Evolutionary conservation across 805 yeast species (phyloP).

Genomic region (Starmerella geochares): DNA sequence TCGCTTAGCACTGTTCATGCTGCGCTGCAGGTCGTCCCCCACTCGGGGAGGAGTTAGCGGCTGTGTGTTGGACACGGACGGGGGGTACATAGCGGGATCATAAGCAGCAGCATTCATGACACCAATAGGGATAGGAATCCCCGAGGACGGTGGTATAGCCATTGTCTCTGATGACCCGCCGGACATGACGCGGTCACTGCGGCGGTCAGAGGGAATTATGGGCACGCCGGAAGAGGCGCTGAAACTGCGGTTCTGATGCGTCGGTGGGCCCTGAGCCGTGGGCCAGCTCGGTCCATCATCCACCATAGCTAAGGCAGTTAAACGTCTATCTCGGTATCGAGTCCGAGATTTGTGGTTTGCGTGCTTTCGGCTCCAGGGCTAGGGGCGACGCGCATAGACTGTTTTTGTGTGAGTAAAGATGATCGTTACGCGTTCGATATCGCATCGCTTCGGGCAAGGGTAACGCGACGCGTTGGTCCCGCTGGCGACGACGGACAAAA

Average conservation of each 20-base stretch:
- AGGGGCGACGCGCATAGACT: background rate
- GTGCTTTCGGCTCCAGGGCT: background rate
- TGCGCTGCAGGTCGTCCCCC: slow-evolving; percentile 3
- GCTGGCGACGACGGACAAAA: too few relatives aligned
- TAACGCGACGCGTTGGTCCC: background rate
- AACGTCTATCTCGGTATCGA: background rate
- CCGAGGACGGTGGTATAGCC: background rate
- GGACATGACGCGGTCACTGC: background rate
- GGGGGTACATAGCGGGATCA: too few relatives aligned
- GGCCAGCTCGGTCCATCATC: background rate
- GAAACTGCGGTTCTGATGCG: background rate
- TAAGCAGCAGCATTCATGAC: background rate
- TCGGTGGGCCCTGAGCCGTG: background rate
- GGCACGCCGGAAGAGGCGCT: slow-evolving; percentile 6
- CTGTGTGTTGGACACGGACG: background rate
- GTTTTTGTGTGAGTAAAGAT: background rate
- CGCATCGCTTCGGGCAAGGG: slow-evolving; percentile 1
- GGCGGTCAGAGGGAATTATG: background rate
- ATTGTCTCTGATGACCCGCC: slow-evolving; percentile 1
- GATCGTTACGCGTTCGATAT: background rate
- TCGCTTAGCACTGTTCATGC: background rate
- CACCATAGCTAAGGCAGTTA: background rate
- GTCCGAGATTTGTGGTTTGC: background rate
- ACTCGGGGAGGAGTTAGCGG: background rate
- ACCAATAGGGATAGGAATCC: slow-evolving; percentile 4